Base-by-base conservation (phyloP, 1,284 basidiomycete species). In the Schizopora paradoxa region DNA sequence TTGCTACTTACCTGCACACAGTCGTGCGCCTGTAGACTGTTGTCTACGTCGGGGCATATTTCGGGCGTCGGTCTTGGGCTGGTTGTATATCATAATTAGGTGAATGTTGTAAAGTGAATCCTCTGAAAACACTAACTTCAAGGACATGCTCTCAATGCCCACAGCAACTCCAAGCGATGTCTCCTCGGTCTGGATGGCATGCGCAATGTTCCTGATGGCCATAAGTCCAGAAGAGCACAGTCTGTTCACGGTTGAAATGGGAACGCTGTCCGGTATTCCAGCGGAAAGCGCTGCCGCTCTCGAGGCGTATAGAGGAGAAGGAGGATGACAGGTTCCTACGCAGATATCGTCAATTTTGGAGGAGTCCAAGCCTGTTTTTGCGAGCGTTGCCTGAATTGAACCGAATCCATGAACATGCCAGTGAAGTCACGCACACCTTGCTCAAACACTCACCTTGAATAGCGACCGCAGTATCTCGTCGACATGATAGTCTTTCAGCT, bases 171-270 rank as follows among this genome's bases (percentile, higher is more conserved):
- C 91, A 33, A 93, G 69, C 47, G 76, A 82, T 42, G 70, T 78
- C 59, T 82, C 83, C 43, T 74, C 79, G 13, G 77, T 64, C 54
- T 80, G 75, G 49, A 93, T 88, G 25, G 81, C 74, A 62, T 92
- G 84, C 1, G 88, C 86, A 41, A 93, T 78, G 54, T 69, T 79
- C 42, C 87, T 76, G 51, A 93, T 80, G 4, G 90, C 82, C 82
- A 91, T 91, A 34, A 93, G 72, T 23, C 91, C 91, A 1, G 86
- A 90, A 1, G 86, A 84, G 61, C 90, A 92, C 14, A 91, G 70
- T 36, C 90, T 72, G 61, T 92, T 92, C 38, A 91, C 79, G n/a
- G 84, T 79, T 7, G 80, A 77, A 36, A 85, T 78, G 10, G 91
- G 87, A 2, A 90, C 82, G 38, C 77, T 66, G 44, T 81, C 72